Conservation (phyloP, 192 early-diverging fungal genomes). For the Coemansia sp. region DNA sequence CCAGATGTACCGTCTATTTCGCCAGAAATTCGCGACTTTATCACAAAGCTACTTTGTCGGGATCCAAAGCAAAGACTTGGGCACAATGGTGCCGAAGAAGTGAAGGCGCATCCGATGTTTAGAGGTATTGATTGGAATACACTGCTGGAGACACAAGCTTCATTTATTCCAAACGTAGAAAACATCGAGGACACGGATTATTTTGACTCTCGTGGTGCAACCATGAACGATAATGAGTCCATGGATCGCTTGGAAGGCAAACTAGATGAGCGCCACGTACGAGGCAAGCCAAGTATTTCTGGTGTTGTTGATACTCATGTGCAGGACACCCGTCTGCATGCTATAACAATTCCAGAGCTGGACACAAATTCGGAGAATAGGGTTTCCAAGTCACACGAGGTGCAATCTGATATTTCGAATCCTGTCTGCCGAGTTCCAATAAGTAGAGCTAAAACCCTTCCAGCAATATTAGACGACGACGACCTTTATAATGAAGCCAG, state of each 20-base stretch:
- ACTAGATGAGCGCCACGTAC: neutral
- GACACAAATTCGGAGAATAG: neutral
- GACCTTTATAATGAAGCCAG: neutral
- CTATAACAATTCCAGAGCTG: neutral
- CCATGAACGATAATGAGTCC: slow-evolving; percentile 52
- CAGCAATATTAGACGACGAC: slow-evolving; percentile 21
- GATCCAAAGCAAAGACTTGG: slow-evolving; percentile 63
- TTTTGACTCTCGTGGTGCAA: slow-evolving; percentile 88
- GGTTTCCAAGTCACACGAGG: neutral
- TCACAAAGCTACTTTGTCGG: slow-evolving; percentile 58
- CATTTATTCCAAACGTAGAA: slow-evolving; percentile 79
- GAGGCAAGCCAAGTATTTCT: neutral
- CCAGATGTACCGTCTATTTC: slow-evolving; percentile 19
- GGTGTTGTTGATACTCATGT: neutral
- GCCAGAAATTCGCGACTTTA: slow-evolving; percentile 49
- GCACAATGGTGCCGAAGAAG: slow-evolving; percentile 57
- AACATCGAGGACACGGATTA: slow-evolving; percentile 86
- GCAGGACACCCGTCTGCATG: neutral
- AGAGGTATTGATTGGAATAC: slow-evolving; percentile 60
- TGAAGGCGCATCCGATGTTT: slow-evolving; percentile 68
- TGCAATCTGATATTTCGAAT: slow-evolving; percentile 1
- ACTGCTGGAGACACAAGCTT: slow-evolving; percentile 62
- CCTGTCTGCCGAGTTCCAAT: neutral
- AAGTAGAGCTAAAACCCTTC: neutral
- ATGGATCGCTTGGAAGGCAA: neutral